Evolutionary conservation across 768 basidiomycete genomes (phyloP).

Genomic region (Austroboletus eburneus): DNA sequence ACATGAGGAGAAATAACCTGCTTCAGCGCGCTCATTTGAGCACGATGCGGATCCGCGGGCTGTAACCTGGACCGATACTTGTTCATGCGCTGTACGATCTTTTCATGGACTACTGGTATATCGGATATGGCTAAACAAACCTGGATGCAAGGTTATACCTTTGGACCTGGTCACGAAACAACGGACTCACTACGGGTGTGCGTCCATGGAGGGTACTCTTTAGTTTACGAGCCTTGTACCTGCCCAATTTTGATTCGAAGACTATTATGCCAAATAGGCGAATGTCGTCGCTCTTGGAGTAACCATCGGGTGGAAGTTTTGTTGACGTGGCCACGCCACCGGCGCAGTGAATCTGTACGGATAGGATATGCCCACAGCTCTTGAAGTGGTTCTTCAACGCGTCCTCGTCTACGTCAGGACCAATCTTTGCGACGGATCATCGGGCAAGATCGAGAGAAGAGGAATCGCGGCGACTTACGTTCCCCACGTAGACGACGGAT

Average conservation of each 20-base stretch:
- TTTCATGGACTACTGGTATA: slow-evolving; percentile 32
- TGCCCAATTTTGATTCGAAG: slow-evolving; percentile 37
- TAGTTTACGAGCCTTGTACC: slow-evolving; percentile 39
- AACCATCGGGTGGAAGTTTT: slow-evolving; percentile 20
- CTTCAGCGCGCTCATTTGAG: slow-evolving; percentile 21
- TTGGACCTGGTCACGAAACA: not conserved
- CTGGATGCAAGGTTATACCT: slow-evolving; percentile 11
- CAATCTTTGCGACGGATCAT: slow-evolving; percentile 25
- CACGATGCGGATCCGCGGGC: slow-evolving; percentile 18
- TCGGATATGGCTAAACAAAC: slow-evolving; percentile 27
- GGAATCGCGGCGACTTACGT: slow-evolving; percentile 41
- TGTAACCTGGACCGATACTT: slow-evolving; percentile 19
- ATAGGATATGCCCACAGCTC: slow-evolving; percentile 21
- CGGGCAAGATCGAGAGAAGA: slow-evolving; percentile 1
- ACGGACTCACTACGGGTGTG: slow-evolving; percentile 38
- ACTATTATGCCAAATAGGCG: slow-evolving; percentile 51
- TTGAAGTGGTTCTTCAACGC: slow-evolving; percentile 20
- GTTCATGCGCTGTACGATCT: slow-evolving; percentile 23
- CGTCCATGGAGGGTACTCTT: slow-evolving; percentile 38
- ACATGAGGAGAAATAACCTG: slow-evolving; percentile 1
- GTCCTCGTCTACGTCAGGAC: slow-evolving; percentile 27
- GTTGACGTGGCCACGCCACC: slow-evolving; percentile 29
- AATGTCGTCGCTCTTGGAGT: slow-evolving; percentile 36
- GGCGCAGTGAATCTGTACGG: slow-evolving; percentile 27
- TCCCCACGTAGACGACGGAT: slow-evolving; percentile 53